Base-by-base conservation (phyloP, 192 early-diverging fungal genomes). In the Lobosporangium transversale region DNA sequence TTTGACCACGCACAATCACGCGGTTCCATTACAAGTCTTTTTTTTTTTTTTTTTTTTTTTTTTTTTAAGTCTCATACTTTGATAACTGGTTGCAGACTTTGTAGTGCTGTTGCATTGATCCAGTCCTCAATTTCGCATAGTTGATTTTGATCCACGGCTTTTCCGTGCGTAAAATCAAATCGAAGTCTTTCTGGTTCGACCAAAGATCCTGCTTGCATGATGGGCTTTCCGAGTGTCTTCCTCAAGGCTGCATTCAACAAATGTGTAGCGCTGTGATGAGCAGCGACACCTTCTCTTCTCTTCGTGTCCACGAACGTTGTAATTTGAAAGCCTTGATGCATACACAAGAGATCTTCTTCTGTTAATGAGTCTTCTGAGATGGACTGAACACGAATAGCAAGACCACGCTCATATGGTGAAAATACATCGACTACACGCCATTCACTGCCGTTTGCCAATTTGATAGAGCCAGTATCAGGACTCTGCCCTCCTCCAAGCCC, bases 191-290 rank as follows among this genome's bases (percentile, higher is more conserved):
- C 67, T 15, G 82, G 68, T 17, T 84, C 82, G 1, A 89, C 87
- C 20, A 69, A 27, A 1, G 87, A 89, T 2, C 81, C 87, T 15
- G 85, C 85, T 58, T 89, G 87, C 42, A 84, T 79, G 31, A 87
- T 80, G 14, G 76, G 70, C 26, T 80, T 64, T 8, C 80, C 68
- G 1, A 86, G 47, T 1, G 85, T 76, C 31, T 68, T 68, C 31
- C 82, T 78, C 40, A 89, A 53, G 2, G 80, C 87, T n/a, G 82
- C 84, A 49, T 89, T 85, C 18, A 89, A 50, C 14, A 87, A 24
- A 63, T 89, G 87, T 1, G 87, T 89, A 3, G 87, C 87, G 12
- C 85, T 82, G 35, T 89, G 87, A 51, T 89, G 87, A 1, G 81
- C 70, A 4, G 84, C 84, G 3, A 83, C 68, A 0, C 82, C 83